Percentiles rank a stretch among this genome's conserved stretches.
Evolutionary conservation across 2,329 filamentous ascomycete species (phyloP).

Genomic region (Fusarium sp.): DNA sequence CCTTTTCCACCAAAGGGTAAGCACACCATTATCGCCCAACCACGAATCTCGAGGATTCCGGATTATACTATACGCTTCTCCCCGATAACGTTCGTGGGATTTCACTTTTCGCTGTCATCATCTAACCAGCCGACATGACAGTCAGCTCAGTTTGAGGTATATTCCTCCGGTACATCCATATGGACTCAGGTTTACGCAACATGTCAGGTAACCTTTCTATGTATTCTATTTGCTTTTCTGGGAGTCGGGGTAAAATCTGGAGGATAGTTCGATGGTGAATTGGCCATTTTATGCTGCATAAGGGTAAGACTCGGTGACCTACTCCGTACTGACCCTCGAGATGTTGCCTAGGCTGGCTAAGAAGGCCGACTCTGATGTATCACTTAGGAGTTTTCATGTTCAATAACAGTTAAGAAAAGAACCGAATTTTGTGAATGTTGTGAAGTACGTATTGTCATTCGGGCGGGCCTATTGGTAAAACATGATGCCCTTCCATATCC

Average conservation of each 20-base stretch:
- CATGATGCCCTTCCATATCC: conserved; percentile 45
- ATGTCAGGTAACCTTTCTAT: conserved; percentile 42
- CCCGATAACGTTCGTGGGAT: neutral
- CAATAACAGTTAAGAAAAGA: conserved; percentile 25
- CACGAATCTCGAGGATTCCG: neutral
- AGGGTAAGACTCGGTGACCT: conserved; percentile 60
- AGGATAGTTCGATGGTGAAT: conserved; percentile 21
- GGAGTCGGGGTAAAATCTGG: conserved; percentile 25
- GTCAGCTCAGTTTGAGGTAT: neutral
- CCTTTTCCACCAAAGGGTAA: conserved; percentile 40
- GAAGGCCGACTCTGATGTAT: conserved; percentile 37
- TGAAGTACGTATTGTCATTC: conserved; percentile 40
- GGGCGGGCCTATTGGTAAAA: conserved; percentile 42
- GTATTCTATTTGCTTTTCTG: conserved; percentile 44
- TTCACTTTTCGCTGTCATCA: neutral
- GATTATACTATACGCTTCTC: neutral
- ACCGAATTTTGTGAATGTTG: conserved; percentile 23
- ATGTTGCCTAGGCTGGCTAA: conserved; percentile 30
- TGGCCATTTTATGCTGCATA: conserved; percentile 42
- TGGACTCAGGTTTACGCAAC: conserved; percentile 20
- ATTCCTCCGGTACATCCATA: conserved; percentile 3
- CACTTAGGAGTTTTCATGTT: conserved; percentile 39
- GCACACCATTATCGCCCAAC: conserved; percentile 20
- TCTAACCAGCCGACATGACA: conserved; percentile 15
- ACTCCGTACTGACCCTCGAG: conserved; percentile 41